Percentiles rank a stretch among this genome's conserved stretches.
Evolutionary conservation across 495 filamentous ascomycete species (phyloP).

Genomic region (Penicillium atrosanguineum): DNA sequence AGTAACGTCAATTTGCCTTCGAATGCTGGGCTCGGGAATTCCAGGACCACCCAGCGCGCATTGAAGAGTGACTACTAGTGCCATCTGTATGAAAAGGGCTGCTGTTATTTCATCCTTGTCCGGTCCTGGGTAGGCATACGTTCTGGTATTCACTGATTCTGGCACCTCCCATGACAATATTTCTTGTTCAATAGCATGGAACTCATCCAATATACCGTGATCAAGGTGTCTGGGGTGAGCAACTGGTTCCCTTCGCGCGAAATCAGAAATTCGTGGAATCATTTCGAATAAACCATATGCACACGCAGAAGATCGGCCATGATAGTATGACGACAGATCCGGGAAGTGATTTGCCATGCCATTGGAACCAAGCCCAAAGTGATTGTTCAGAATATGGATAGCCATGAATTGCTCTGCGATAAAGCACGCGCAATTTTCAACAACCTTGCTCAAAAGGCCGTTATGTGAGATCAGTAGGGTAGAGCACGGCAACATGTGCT

Average conservation of each 20-base stretch:
- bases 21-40: background rate
- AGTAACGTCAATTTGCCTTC: background rate
- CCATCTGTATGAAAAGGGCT: background rate
- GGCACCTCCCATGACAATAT: background rate
- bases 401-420: conserved; percentile 1
- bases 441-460: background rate
- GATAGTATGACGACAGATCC: conserved; percentile 1
- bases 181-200: background rate
- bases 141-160: background rate
- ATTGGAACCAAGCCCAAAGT: background rate
- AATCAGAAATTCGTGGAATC: background rate
- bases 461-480: background rate
- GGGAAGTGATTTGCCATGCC: background rate
- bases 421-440: background rate
- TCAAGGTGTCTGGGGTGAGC: background rate
- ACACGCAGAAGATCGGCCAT: background rate
- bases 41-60: background rate
- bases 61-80: background rate
- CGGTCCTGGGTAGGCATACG: background rate
- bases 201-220: background rate
- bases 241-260: background rate
- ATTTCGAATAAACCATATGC: background rate
- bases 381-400: background rate
- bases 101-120: background rate
- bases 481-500: background rate